Evolutionary conservation across 805 yeast species (phyloP), one percentile per base, ranked within the genome.

Genomic region (Sugiyamaella valdiviana): DNA sequence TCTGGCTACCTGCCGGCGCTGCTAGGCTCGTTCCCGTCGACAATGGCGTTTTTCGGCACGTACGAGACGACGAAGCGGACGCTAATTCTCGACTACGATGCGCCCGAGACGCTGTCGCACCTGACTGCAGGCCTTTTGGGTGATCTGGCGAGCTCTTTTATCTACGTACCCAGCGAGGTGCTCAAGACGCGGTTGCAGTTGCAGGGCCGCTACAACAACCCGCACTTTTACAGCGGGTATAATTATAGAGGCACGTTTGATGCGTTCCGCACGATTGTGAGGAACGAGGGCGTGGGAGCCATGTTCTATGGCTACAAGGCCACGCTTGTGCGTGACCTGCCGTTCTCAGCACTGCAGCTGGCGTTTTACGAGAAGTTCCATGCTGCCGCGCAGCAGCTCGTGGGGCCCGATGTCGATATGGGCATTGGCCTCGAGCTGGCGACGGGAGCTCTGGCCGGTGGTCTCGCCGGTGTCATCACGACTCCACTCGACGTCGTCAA

Each of bases 401-500:
- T 53, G 6, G 63, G 63, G 19, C 45, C 59, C 2, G 56, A 51
- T 9, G 51, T 52, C 6, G 66, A 65, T 29, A 61, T 71, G 52
- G 66, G 71, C 6, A 58, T 67, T 4, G 53, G 72, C 4, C 65
- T 76, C 37, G 99, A 93, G 65, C 70, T 93, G 22, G 52, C 76
- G 12, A 89, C 96, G 0, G 99, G 99, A 48, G 98, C 96, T 0
- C 81, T 87, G 0, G 98, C 99, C 1, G 99, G 99, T 51, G 98
- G 95, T 1, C 74, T 85, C 10, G 95, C 97, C 22, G 96, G 97
- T 4, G 96, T 95, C 1, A 67, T 85, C 32, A 91, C 99, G 2
- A 91, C 93, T 10, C 99, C 99, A 2, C 71, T 91, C 55, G 99
- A 91, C 66, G 93, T 95, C 61, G 79, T 91, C 55, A 91, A 93